Evolutionary conservation across 164 flowering plant species (phyloP).

Genomic region (grape (Vitis vinifera)): DNA sequence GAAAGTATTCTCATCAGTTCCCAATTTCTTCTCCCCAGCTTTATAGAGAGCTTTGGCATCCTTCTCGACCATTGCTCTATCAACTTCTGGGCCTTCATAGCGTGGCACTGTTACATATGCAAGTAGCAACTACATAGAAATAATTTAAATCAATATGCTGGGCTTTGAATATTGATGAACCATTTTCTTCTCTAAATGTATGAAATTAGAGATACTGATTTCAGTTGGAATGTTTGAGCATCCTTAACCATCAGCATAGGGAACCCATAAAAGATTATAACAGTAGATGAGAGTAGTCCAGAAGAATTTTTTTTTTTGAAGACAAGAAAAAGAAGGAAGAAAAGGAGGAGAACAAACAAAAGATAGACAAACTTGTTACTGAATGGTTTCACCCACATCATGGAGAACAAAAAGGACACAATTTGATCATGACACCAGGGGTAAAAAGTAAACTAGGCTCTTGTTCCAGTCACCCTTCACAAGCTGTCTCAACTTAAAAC

Average conservation of each 20-base stretch:
- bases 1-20: slow-evolving; percentile 68
- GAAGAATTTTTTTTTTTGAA: too few relatives aligned
- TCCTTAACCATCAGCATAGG: not conserved
- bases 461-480: too few relatives aligned
- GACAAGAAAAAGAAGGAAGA: too few relatives aligned
- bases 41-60: slow-evolving; percentile 67
- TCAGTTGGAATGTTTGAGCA: not conserved
- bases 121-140: slow-evolving; percentile 57
- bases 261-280: not conserved
- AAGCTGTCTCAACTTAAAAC: too few relatives aligned
- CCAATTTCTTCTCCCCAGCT: slow-evolving; percentile 72
- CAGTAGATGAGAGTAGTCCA: not conserved
- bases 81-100: slow-evolving; percentile 78
- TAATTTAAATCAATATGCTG: not conserved
- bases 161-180: not conserved
- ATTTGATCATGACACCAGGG: too few relatives aligned
- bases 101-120: slow-evolving; percentile 48
- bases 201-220: not conserved
- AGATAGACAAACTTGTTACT: too few relatives aligned
- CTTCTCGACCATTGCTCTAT: slow-evolving; percentile 42
- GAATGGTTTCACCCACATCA: too few relatives aligned
- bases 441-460: too few relatives aligned
- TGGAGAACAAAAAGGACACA: too few relatives aligned
- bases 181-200: not conserved
- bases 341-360: too few relatives aligned